Percentiles rank a stretch among this genome's conserved stretches.
phyloP scores from a whole-genome alignment of 2,329 filamentous ascomycete species.

The Cladosporium sphaerospermum region DNA sequence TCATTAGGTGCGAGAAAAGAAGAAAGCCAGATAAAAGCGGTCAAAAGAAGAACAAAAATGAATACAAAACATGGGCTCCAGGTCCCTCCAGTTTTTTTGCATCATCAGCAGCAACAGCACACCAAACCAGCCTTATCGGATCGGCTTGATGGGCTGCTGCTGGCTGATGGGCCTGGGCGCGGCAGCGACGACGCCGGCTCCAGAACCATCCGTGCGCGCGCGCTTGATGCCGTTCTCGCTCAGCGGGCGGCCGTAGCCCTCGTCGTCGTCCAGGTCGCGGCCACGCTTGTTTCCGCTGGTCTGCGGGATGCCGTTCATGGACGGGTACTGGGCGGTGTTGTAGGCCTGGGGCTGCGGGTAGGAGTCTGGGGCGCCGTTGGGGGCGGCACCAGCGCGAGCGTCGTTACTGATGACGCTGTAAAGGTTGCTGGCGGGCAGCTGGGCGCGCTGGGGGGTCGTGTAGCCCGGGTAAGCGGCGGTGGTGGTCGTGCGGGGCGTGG shows the following conservation, averaged over 20 bases:
- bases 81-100: too few relatives aligned
- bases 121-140: conserved; percentile 6
- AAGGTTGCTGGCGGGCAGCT: conserved; percentile 67
- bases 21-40: neutral
- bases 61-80: too few relatives aligned
- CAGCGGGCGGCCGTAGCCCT: conserved; percentile 59
- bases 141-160: conserved; percentile 26
- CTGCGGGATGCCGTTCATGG: conserved; percentile 58
- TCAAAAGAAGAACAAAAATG: too few relatives aligned
- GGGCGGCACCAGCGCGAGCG: conserved; percentile 48
- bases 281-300: conserved; percentile 50
- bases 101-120: too few relatives aligned
- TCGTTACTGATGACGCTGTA: conserved; percentile 84
- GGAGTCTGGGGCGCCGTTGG: conserved; percentile 34
- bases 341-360: conserved; percentile 63
- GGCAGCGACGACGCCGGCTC: conserved; percentile 17
- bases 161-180: conserved; percentile 24
- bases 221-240: conserved; percentile 63
- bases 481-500: conserved; percentile 74
- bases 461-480: conserved; percentile 59
- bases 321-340: conserved; percentile 37
- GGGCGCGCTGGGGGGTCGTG: conserved; percentile 67
- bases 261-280: conserved; percentile 56
- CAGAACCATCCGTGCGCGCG: conserved; percentile 56
- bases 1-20: conserved; percentile 8